A percentile compares a stretch with the other conserved stretches of the same genome.
phyloP scores from a whole-genome alignment of 805 yeast genomes.

The Alloascoidea africana region DNA sequence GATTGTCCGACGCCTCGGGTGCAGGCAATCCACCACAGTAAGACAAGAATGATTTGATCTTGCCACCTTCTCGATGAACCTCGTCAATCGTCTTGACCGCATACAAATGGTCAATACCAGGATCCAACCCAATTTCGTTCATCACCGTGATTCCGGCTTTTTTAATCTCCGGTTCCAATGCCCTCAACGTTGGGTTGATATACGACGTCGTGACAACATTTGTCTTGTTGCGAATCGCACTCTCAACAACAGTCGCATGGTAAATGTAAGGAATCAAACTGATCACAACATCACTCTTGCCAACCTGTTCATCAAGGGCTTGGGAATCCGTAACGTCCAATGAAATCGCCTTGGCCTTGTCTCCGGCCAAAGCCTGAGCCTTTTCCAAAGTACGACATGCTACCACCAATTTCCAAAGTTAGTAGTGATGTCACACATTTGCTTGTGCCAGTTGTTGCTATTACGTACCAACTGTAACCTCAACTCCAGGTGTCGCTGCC shows the following conservation, averaged over 20 bases:
- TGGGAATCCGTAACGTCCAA: constrained; percentile 74
- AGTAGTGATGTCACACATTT: no score
- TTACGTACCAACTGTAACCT: constrained; percentile 59
- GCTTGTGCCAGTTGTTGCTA: no score
- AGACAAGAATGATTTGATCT: constrained; percentile 84
- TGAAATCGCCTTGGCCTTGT: constrained; percentile 66
- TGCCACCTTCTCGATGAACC: constrained; percentile 83
- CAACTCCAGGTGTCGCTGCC: constrained; percentile 58
- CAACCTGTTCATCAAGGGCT: constrained; percentile 66
- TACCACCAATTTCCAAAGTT: constrained; percentile 2
- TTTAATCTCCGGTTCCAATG: constrained; percentile 72
- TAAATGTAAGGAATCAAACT: constrained; percentile 92
- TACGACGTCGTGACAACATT: constrained; percentile 94
- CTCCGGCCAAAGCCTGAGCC: constrained; percentile 78
- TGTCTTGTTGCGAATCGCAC: constrained; percentile 82
- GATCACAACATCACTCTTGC: constrained; percentile 72
- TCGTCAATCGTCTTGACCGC: constrained; percentile 98
- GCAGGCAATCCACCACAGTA: constrained; percentile 99
- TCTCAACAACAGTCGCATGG: constrained; percentile 85
- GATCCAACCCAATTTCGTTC: constrained; percentile 98
- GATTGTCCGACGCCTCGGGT: constrained; percentile 95
- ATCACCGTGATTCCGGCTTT: constrained; percentile 94
- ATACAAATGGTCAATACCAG: constrained; percentile 96
- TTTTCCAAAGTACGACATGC: constrained; percentile 87
- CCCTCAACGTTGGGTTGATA: constrained; percentile 82